Evolutionary conservation across 192 early-diverging fungal species (phyloP).

Genomic region (Thamnidium elegans): DNA sequence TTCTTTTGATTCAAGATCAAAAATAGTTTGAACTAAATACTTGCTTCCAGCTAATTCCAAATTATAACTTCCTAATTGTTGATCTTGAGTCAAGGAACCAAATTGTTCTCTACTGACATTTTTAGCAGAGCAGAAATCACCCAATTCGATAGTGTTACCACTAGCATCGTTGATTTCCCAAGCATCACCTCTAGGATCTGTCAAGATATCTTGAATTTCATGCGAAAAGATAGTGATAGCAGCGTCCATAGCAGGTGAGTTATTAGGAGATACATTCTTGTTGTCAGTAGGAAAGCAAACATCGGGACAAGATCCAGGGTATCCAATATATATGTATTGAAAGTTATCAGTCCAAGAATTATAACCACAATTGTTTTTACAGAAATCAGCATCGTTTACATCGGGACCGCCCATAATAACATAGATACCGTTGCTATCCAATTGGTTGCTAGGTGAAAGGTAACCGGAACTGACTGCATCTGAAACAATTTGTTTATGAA

Average conservation of each 20-base stretch:
- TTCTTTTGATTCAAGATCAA: conserved; percentile 7
- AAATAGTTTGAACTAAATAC: conserved; percentile 35
- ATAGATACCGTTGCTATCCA: conserved; percentile 37
- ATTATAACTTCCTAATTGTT: conserved; percentile 26
- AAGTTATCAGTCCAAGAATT: conserved; percentile 32
- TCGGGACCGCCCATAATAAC: conserved; percentile 27
- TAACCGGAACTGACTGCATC: conserved; percentile 36
- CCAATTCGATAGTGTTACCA: conserved; percentile 19
- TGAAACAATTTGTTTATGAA: conserved; percentile 28
- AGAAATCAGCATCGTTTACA: conserved; percentile 31
- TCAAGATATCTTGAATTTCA: conserved; percentile 38
- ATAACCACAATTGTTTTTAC: conserved; percentile 30
- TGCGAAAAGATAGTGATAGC: conserved; percentile 37
- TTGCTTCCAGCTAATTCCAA: conserved; percentile 18
- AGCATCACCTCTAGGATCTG: conserved; percentile 32
- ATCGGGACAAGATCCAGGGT: conserved; percentile 28
- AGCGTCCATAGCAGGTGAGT: conserved; percentile 31
- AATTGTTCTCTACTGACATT: conserved; percentile 15
- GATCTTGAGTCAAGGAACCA: conserved; percentile 6
- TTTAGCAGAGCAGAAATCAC: conserved; percentile 29
- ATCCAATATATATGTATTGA: conserved; percentile 37
- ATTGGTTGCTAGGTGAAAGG: conserved; percentile 21
- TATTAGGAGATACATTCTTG: conserved; percentile 32
- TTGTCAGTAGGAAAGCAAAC: conserved; percentile 34
- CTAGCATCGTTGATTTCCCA: conserved; percentile 21